phyloP scores from a whole-genome alignment of 225 moss, liverwort and hornwort genomes.

The Neckera pumila region DNA sequence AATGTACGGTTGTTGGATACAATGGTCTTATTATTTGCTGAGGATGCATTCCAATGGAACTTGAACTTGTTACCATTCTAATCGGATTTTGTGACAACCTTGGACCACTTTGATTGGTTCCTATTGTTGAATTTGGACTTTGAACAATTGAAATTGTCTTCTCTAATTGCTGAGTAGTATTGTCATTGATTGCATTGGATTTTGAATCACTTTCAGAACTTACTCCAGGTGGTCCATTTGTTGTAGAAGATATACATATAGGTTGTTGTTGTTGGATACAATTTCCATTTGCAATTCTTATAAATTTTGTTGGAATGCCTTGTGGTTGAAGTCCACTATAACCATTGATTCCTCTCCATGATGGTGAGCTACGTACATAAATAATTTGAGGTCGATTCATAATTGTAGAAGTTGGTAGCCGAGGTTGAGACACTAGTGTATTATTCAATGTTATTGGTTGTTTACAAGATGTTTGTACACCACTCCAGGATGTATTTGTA shows the following conservation, averaged over 20 bases:
- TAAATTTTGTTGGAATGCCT: slow-evolving; percentile 7
- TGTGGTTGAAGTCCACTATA: slow-evolving; percentile 4
- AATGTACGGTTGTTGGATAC: not conserved
- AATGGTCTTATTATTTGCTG: slow-evolving; percentile 20
- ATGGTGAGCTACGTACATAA: not conserved
- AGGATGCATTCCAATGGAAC: not conserved
- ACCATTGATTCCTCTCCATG: slow-evolving; percentile 13
- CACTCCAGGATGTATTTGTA: not conserved
- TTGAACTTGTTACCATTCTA: slow-evolving; percentile 2
- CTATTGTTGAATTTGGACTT: not conserved
- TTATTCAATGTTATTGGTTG: not conserved
- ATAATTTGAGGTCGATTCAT: slow-evolving; percentile 20
- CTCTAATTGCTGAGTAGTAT: not conserved
- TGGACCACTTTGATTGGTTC: not conserved
- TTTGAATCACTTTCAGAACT: not conserved
- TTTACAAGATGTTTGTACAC: not conserved
- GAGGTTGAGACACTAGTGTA: not conserved
- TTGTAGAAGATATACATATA: not conserved
- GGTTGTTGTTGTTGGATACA: not conserved
- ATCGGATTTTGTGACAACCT: not conserved
- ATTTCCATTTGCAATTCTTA: slow-evolving; percentile 7
- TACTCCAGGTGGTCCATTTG: not conserved
- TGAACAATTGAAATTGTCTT: not conserved
- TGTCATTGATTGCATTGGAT: not conserved
- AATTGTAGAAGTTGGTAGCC: not conserved